Percentiles rank a stretch among this genome's conserved stretches.
These are phyloP conservation scores for Oryza glaberrima DNA, from an alignment of 176 grass and related monocot genomes.

Conservation along the genomic window DNA sequence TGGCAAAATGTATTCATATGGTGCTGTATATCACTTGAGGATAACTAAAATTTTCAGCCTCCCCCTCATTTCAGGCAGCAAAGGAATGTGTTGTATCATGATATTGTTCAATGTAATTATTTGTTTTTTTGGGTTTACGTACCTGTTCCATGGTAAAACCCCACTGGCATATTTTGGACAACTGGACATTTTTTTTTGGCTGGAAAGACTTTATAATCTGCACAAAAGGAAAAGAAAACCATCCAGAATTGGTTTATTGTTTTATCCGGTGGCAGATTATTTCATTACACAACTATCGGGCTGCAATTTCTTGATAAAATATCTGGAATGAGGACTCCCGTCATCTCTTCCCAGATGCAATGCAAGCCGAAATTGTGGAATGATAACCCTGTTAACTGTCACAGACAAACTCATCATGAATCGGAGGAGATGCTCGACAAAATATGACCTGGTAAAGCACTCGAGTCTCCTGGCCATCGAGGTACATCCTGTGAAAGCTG, in stretches of 20 bases:
- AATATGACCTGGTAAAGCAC: constrained; percentile 6
- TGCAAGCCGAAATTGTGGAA: background rate
- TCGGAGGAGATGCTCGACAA: background rate
- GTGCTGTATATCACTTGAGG: constrained; percentile 52
- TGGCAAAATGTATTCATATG: constrained; percentile 65
- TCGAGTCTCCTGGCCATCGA: background rate
- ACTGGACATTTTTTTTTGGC: too few relatives aligned
- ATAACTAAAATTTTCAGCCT: constrained; percentile 45
- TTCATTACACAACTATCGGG: background rate
- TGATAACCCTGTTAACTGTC: background rate
- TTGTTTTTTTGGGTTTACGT: constrained; percentile 10
- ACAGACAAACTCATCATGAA: background rate
- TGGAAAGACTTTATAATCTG: background rate
- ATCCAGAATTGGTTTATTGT: background rate
- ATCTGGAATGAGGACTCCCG: background rate
- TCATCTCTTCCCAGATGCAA: background rate
- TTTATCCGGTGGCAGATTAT: background rate
- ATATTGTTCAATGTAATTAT: constrained; percentile 51
- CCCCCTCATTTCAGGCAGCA: constrained; percentile 14
- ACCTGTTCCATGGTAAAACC: background rate
- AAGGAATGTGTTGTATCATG: constrained; percentile 30
- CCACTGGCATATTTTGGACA: background rate
- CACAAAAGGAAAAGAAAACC: background rate
- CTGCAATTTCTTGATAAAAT: background rate
- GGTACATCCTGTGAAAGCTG: constrained; percentile 18